Evolutionary conservation across 768 basidiomycete species (phyloP).

Genomic region (Cystofilobasidium macerans): DNA sequence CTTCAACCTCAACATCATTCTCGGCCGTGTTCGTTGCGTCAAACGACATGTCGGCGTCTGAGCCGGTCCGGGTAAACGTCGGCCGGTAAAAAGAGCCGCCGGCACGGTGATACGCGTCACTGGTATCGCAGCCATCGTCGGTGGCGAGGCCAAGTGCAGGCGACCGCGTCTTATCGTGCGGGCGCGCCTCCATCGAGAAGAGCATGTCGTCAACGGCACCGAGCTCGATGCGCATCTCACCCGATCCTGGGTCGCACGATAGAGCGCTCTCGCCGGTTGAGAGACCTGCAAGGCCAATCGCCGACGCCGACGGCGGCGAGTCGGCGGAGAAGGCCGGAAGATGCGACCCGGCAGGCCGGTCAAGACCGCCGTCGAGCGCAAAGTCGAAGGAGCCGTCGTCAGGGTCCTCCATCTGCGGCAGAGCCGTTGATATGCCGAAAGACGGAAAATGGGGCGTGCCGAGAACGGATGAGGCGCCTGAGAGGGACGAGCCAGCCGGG

Average conservation of each 20-base stretch:
- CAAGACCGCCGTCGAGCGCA: background rate
- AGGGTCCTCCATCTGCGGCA: background rate
- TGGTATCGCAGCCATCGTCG: background rate
- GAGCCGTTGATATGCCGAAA: background rate
- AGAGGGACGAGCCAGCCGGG: background rate
- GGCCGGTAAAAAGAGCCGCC: background rate
- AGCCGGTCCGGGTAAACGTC: background rate
- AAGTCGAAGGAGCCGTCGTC: background rate
- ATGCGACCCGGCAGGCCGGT: no score
- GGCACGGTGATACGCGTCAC: background rate
- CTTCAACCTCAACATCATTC: slow-evolving; percentile 5
- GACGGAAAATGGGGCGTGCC: background rate
- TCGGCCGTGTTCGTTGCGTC: no score
- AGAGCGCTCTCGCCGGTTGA: no score
- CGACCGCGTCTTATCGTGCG: background rate
- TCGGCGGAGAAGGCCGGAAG: background rate
- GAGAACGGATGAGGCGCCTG: background rate
- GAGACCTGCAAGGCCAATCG: no score
- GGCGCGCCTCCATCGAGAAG: no score
- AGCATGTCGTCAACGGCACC: background rate
- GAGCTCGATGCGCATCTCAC: slow-evolving; percentile 1
- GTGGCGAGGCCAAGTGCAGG: no score
- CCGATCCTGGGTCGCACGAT: no score
- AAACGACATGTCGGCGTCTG: slow-evolving; percentile 1
- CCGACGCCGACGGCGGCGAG: background rate